Percentiles rank a stretch among this genome's conserved stretches.
These are phyloP conservation scores for Lichtheimia corymbifera DNA, from an alignment of 371 early-diverging fungal genomes.

Conservation along the genomic window DNA sequence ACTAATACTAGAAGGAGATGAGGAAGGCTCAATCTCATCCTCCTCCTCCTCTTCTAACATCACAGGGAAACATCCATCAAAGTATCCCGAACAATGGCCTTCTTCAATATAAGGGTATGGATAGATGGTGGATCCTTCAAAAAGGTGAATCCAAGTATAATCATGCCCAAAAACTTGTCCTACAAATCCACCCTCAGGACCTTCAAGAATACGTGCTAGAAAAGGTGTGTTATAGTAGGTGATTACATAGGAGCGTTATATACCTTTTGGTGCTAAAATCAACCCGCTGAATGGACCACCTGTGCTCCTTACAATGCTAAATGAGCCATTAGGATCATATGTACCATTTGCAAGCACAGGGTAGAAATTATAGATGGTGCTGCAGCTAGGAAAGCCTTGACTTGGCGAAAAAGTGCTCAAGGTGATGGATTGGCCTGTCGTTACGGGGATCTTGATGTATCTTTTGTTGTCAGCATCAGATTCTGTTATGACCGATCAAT, in stretches of 20 bases:
- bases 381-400: constrained; percentile 9
- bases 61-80: no score
- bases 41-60: no score
- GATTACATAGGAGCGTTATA: not conserved
- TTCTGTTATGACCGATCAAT: not conserved
- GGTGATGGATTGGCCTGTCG: constrained; percentile 7
- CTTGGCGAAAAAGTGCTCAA: constrained; percentile 5
- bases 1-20: no score
- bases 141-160: constrained; percentile 13
- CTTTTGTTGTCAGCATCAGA: not conserved
- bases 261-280: constrained; percentile 24
- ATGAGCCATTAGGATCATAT: constrained; percentile 11
- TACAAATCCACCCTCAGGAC: constrained; percentile 17
- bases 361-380: constrained; percentile 21
- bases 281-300: constrained; percentile 18
- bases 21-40: no score
- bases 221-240: not conserved
- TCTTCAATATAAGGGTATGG: no score
- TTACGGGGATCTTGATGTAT: constrained; percentile 19
- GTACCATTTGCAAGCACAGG: constrained; percentile 14
- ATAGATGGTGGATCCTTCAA: no score
- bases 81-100: no score
- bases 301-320: constrained; percentile 14
- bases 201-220: constrained; percentile 15
- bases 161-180: constrained; percentile 15